phyloP scores from a whole-genome alignment of 768 basidiomycete genomes.

The Pleurotus tuoliensis region DNA sequence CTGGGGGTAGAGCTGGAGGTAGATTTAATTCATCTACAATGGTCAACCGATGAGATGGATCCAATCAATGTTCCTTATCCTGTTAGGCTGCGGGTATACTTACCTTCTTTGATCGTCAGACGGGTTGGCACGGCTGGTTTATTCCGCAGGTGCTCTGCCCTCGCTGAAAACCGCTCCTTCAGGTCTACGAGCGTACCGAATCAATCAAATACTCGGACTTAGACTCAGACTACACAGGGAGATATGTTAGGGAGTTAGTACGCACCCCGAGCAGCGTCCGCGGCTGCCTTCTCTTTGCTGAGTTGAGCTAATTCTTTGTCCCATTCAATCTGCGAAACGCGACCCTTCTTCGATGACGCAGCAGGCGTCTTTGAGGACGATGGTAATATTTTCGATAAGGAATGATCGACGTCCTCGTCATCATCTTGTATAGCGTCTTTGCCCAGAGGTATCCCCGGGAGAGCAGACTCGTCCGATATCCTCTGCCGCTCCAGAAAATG shows the following conservation, averaged over 20 bases:
- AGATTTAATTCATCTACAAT: conserved; percentile 26
- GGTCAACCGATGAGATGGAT: background rate
- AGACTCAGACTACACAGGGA: background rate
- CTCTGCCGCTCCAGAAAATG: conserved; percentile 63
- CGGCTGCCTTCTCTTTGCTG: conserved; percentile 64
- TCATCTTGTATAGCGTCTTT: conserved; percentile 16
- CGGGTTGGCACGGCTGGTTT: conserved; percentile 26
- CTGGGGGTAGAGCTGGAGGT: conserved; percentile 55
- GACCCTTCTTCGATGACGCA: conserved; percentile 51
- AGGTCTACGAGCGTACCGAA: conserved; percentile 39
- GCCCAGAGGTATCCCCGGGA: conserved; percentile 14
- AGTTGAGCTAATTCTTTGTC: conserved; percentile 61
- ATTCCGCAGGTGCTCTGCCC: conserved; percentile 41
- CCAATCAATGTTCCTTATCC: too few relatives aligned
- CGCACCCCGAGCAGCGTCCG: conserved; percentile 74
- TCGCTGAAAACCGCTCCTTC: conserved; percentile 54
- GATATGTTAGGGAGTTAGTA: background rate
- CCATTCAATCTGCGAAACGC: conserved; percentile 64
- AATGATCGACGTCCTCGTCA: conserved; percentile 55
- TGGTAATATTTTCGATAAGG: conserved; percentile 49
- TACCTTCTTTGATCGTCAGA: conserved; percentile 37
- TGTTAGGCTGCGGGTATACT: too few relatives aligned
- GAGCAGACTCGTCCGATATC: conserved; percentile 29
- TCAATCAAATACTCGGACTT: background rate
- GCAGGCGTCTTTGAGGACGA: conserved; percentile 13